Base-by-base conservation (phyloP, 2,329 filamentous ascomycete genomes). In the Cytospora piceae region DNA sequence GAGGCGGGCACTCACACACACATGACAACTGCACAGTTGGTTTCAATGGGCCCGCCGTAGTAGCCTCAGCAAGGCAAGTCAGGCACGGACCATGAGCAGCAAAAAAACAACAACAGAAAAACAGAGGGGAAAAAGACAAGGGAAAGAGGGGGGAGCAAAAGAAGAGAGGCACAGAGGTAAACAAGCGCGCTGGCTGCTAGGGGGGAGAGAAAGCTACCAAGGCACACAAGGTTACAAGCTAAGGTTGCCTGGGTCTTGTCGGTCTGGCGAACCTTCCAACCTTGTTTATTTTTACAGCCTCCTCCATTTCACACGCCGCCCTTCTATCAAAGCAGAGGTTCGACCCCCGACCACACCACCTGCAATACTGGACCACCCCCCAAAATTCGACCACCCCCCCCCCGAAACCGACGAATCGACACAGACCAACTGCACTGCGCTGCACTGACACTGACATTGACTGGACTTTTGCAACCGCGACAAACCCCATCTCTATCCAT, bases 1-100 rank as follows among this genome's bases (percentile, higher is more conserved):
- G 22, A 20, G 55, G 53, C 53, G 9, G 39, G n/a, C 58, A 57
- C 31, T 42, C 51, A 39, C 27, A 46, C 46, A 49, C 34, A 37
- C 34, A 22, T 53, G 39, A 54, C 29, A 65, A 39, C 58, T 62
- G 66, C 63, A 65, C 66, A 42, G 51, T 58, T 49, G 66, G 63
- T 58, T 22, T 17, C 14, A 59, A 59, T 65, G 54, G 58, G 58
- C 27, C 63, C 46, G 65, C 62, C 54, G 58, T 65, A 61, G 53
- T 32, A 5, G 27, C 4, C 51, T 29, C 27, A 49, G 4, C 42
- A 46, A 22, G 42, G 20, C n/a, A 22, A 49, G n/a, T 12, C n/a
- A 12, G 11, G 42, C 55, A 64, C 64, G 57, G 61, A 53, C 64
- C 65, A 55, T 15, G 55, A 54, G 22, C 27, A 60, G 51, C 52